Conservation (phyloP, 805 yeast species). For the Metschnikowia continentalis region DNA sequence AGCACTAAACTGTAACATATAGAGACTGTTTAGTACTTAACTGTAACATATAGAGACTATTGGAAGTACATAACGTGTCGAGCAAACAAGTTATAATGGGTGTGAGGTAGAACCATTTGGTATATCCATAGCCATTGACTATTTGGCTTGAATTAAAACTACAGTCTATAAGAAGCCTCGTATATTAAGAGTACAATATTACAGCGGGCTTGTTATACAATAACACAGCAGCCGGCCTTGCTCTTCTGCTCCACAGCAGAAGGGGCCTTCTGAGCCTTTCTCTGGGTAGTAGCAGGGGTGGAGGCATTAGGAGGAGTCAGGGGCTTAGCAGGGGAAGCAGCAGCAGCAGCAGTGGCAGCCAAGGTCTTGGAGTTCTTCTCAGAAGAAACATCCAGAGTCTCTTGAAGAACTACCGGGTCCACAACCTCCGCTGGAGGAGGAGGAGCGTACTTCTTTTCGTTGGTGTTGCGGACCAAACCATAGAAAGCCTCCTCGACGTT, state of each 20-base stretch:
- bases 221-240: constrained; percentile 20
- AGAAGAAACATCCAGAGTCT: not conserved
- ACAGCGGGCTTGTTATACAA: constrained; percentile 10
- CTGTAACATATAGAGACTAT: too few species aligned
- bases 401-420: constrained; percentile 2
- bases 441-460: constrained; percentile 12
- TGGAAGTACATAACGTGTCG: too few species aligned
- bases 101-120: too few species aligned
- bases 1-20: too few species aligned
- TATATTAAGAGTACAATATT: not conserved
- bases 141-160: too few species aligned
- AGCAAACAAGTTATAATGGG: too few species aligned
- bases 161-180: too few species aligned
- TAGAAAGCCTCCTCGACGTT: constrained; percentile 86
- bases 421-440: constrained; percentile 1
- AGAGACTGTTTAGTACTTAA: too few species aligned
- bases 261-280: constrained; percentile 10
- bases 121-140: too few species aligned
- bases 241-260: constrained; percentile 9
- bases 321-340: not conserved
- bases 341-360: not conserved
- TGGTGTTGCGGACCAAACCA: constrained; percentile 59
- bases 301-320: not conserved
- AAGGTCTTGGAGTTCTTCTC: constrained; percentile 3
- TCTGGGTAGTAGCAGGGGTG: constrained; percentile 10